Evolutionary conservation across 2,329 filamentous ascomycete genomes (phyloP).

Genomic region (Coccinonectria pachysandricola): DNA sequence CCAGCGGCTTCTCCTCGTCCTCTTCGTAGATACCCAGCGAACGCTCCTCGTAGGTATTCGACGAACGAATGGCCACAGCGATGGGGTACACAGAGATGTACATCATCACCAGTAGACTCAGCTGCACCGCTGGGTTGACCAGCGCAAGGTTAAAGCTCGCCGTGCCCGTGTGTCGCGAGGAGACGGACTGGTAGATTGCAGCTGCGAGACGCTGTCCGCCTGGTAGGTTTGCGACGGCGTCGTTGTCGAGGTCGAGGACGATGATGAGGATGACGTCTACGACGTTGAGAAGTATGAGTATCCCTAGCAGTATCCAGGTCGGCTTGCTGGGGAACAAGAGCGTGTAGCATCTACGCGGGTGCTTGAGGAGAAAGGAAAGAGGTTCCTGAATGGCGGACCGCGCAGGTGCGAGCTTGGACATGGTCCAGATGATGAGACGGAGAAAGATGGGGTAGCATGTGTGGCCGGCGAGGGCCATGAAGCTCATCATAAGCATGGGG

Average conservation of each 20-base stretch:
- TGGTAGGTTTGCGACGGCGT: slow-evolving; percentile 34
- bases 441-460: slow-evolving; percentile 49
- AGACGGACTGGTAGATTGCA: slow-evolving; percentile 48
- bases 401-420: slow-evolving; percentile 35
- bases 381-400: slow-evolving; percentile 30
- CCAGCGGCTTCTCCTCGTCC: slow-evolving; percentile 11
- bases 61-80: slow-evolving; percentile 49
- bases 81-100: slow-evolving; percentile 53
- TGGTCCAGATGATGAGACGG: slow-evolving; percentile 46
- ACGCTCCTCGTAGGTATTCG: slow-evolving; percentile 52
- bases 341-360: slow-evolving; percentile 53
- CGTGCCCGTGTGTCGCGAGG: slow-evolving; percentile 36
- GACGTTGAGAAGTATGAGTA: slow-evolving; percentile 41
- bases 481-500: slow-evolving; percentile 36
- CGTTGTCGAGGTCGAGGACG: slow-evolving; percentile 40
- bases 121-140: slow-evolving; percentile 44
- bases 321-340: slow-evolving; percentile 49
- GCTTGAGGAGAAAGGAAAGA: slow-evolving; percentile 48
- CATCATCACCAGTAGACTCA: slow-evolving; percentile 55
- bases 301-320: slow-evolving; percentile 46
- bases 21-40: slow-evolving; percentile 46
- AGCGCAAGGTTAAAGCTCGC: slow-evolving; percentile 38
- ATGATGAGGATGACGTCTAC: slow-evolving; percentile 46
- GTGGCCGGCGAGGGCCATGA: slow-evolving; percentile 41
- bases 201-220: slow-evolving; percentile 39